A percentile compares a stretch with the other conserved stretches of the same genome.
phyloP scores from a whole-genome alignment of 805 yeast species.

The Isabelozyma gotoi region DNA sequence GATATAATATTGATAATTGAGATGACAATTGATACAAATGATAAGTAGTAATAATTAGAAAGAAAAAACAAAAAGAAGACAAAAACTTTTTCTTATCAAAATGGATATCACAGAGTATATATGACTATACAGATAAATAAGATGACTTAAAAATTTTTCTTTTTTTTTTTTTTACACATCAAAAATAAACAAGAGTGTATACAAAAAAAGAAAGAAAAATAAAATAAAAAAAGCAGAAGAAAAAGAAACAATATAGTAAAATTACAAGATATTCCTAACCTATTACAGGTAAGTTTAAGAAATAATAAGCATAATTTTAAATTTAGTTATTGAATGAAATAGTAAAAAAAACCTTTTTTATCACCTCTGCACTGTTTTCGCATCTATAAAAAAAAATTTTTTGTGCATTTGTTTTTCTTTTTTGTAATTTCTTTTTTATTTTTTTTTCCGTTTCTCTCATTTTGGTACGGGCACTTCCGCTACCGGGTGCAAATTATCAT shows the following conservation, averaged over 20 bases:
- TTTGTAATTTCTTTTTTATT: slow-evolving; percentile 7
- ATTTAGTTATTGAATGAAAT: slow-evolving; percentile 3
- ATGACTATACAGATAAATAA: too few species aligned
- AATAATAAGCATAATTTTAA: slow-evolving; percentile 1
- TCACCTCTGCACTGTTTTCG: neutral
- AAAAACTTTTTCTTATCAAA: neutral
- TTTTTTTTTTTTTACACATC: slow-evolving; percentile 2
- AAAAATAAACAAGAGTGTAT: neutral
- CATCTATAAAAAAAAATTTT: slow-evolving; percentile 2
- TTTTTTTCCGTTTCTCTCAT: slow-evolving; percentile 7
- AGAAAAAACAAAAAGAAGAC: neutral
- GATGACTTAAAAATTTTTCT: slow-evolving; percentile 3
- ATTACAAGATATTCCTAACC: neutral
- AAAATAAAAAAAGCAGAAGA: neutral
- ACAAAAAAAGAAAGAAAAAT: slow-evolving; percentile 1
- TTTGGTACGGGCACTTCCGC: neutral
- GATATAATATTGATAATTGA: slow-evolving; percentile 23
- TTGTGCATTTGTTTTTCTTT: slow-evolving; percentile 7
- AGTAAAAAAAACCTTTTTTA: neutral
- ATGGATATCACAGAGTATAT: neutral
- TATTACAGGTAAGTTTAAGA: slow-evolving; percentile 1
- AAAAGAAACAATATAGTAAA: neutral
- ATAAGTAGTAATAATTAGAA: neutral
- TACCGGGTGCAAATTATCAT: slow-evolving; percentile 8
- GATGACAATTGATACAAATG: neutral